Conservation (phyloP, 192 early-diverging fungal genomes). For the Backusella tuberculispora region DNA sequence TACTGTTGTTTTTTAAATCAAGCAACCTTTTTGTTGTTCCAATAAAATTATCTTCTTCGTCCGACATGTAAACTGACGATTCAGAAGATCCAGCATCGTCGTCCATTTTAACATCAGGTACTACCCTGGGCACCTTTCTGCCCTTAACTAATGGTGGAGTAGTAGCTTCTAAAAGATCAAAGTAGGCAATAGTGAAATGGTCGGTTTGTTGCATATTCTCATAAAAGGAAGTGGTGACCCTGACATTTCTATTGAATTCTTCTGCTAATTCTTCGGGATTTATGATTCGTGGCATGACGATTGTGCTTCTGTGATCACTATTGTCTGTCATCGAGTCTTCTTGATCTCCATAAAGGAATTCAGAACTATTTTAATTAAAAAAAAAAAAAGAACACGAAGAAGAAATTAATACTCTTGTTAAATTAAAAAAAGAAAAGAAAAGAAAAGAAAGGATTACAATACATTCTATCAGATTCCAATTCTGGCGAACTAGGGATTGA, state of each 20-base stretch:
- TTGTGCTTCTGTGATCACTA: background rate
- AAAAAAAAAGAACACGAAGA: no score
- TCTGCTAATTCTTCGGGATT: background rate
- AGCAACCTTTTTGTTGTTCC: background rate
- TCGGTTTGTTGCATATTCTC: conserved; percentile 8
- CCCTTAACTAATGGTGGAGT: background rate
- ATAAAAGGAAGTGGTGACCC: background rate
- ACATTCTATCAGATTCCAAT: conserved; percentile 11
- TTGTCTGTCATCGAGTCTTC: background rate
- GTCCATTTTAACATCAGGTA: background rate
- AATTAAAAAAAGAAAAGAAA: background rate
- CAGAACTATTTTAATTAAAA: background rate
- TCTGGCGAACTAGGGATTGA: background rate
- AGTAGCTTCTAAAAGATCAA: background rate
- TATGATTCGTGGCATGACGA: background rate
- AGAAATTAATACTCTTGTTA: background rate
- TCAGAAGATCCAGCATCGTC: background rate
- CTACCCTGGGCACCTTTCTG: background rate
- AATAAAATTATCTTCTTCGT: background rate
- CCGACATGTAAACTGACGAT: background rate
- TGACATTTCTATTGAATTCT: background rate
- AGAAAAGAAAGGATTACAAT: background rate
- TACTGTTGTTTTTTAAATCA: no score
- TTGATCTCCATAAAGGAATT: conserved; percentile 11
- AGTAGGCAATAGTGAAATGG: background rate